Evolutionary conservation across 2,329 filamentous ascomycete genomes (phyloP), one percentile per base, ranked within the genome.

Genomic region (Clarireedia paspali): DNA sequence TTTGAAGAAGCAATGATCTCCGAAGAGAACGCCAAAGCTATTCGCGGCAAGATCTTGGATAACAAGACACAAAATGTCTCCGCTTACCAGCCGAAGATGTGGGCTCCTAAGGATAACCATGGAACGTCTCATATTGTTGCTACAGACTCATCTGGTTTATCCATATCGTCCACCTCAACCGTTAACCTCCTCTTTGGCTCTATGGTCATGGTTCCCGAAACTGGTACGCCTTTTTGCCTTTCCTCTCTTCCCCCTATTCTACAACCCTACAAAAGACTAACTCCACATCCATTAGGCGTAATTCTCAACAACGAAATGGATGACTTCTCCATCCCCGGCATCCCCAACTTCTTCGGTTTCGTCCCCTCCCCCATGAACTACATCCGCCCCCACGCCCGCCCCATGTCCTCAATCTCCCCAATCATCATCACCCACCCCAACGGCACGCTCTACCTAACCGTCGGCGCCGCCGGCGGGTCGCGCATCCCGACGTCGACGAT

Each of bases 171-270:
- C 12, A 96, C 91, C 0, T 94, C 90, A 0, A 96, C 92, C 0
- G 76, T 96, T 56, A 96, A 96, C 70, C 77, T 94, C 4, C 77
- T 94, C 3, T 97, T 95, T 64, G 92, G 92, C 47, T 86, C 84
- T 27, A 78, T 83, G 20, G 70, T 95, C 60, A 83, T 95, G 72
- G 87, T 92, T 0, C 89, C 90, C 0, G 80, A 86, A 63, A 91
- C 90, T 0, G 91, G 91, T 96, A 57, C 74, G 27, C 27, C 27
- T 56, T 56, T 42, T 7, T 26, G 20, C 9, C 20, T 45, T 45
- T 20, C 20, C 20, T 20, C 7, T 20, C 39, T 50, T 52, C 14
- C n/a, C 2, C 14, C 9, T 34, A 15, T 36, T 42, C 5, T 36
- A 15, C 0, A 24, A 15, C 23, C 5, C 49, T 5, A n/a, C 3